Percentiles rank a stretch among this genome's conserved stretches.
Evolutionary conservation across 108 stramenopile species (phyloP).

Genomic region (Conticribra guillardii): DNA sequence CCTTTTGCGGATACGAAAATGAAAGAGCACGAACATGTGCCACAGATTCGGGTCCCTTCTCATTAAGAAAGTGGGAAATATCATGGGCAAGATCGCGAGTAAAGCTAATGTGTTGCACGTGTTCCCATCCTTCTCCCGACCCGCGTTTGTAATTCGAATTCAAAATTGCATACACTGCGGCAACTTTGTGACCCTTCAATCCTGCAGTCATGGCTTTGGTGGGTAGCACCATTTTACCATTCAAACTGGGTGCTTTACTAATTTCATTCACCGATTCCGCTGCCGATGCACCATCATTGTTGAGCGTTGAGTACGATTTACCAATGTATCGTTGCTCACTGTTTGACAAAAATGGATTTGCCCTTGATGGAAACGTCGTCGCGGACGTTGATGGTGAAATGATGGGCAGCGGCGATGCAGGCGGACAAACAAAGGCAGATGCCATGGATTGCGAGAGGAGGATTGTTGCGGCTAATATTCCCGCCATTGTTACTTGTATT

Average conservation of each 20-base stretch:
- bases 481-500: neutral
- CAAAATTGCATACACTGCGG: conserved; percentile 80
- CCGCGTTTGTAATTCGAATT: conserved; percentile 66
- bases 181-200: conserved; percentile 61
- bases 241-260: conserved; percentile 60
- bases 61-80: conserved; percentile 31
- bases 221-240: conserved; percentile 78
- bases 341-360: neutral
- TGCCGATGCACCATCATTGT: conserved; percentile 2
- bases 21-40: conserved; percentile 74
- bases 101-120: conserved; percentile 63
- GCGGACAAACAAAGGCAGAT: neutral
- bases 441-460: neutral
- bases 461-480: neutral
- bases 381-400: neutral
- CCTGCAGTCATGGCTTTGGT: conserved; percentile 60
- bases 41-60: conserved; percentile 42
- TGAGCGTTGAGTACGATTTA: neutral
- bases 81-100: conserved; percentile 62
- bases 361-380: neutral
- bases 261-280: conserved; percentile 10
- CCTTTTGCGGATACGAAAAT: conserved; percentile 73
- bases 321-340: too few relatives aligned
- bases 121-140: conserved; percentile 70
- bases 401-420: neutral